phyloP scores from a whole-genome alignment of 2,329 filamentous ascomycete species.

The Colletotrichum sp. region DNA sequence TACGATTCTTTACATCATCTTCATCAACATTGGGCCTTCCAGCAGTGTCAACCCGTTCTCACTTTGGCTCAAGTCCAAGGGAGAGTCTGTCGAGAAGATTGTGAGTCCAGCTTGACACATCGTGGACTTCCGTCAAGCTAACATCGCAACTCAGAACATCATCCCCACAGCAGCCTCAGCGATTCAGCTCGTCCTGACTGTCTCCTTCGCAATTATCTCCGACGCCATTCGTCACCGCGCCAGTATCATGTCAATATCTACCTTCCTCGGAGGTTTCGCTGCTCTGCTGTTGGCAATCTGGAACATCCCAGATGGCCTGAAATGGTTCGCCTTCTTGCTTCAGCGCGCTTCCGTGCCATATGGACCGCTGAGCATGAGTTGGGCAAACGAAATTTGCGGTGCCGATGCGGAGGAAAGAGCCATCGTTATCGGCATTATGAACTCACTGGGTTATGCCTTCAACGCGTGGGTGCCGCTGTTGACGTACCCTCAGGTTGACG shows the following conservation, averaged over 20 bases:
- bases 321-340: constrained; percentile 58
- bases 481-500: constrained; percentile 51
- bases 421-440: constrained; percentile 19
- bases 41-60: constrained; percentile 39
- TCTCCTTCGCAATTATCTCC: constrained; percentile 12
- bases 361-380: constrained; percentile 14
- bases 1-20: constrained; percentile 41
- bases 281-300: constrained; percentile 53
- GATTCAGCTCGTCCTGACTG: constrained; percentile 10
- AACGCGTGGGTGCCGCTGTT: constrained; percentile 62
- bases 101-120: constrained; percentile 38
- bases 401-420: constrained; percentile 13
- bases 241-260: constrained; percentile 12
- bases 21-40: constrained; percentile 54
- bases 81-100: constrained; percentile 54
- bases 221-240: constrained; percentile 15
- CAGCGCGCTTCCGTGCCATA: constrained; percentile 15
- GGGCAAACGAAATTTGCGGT: constrained; percentile 18
- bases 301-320: constrained; percentile 58
- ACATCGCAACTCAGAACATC: not conserved
- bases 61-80: constrained; percentile 45
- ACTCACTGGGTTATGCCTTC: constrained; percentile 42
- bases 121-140: not conserved
- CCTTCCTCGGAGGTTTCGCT: constrained; percentile 11
- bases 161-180: constrained; percentile 15